A percentile compares a stretch with the other conserved stretches of the same genome.
phyloP scores from a whole-genome alignment of 2,329 filamentous ascomycete genomes.

The Monilinia laxa region DNA sequence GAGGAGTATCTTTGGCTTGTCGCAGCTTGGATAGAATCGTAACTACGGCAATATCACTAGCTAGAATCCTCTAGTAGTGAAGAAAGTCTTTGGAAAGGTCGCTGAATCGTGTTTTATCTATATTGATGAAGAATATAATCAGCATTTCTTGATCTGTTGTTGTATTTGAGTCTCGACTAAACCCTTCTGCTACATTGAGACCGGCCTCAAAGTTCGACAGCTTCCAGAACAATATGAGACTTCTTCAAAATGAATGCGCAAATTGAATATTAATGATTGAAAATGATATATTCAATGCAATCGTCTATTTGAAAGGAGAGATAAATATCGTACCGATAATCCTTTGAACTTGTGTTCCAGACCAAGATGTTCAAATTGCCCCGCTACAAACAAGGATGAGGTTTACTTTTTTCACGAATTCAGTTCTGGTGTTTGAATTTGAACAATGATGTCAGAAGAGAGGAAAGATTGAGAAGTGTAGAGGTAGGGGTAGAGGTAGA shows the following conservation, averaged over 20 bases:
- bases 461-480: neutral
- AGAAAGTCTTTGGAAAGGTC: neutral
- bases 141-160: neutral
- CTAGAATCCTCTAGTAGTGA: neutral
- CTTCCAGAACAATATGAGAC: conserved; percentile 26
- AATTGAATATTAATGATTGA: neutral
- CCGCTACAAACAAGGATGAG: conserved; percentile 22
- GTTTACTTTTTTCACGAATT: conserved; percentile 5
- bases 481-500: neutral
- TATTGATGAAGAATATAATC: neutral
- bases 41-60: neutral
- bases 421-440: neutral
- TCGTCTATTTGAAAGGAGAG: neutral
- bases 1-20: conserved; percentile 27
- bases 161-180: neutral
- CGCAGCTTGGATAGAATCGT: conserved; percentile 32
- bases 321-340: conserved; percentile 16
- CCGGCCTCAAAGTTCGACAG: conserved; percentile 13
- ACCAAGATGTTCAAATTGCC: conserved; percentile 17
- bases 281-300: neutral
- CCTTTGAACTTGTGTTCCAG: conserved; percentile 17
- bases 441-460: neutral
- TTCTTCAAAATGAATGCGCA: neutral
- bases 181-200: neutral
- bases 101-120: conserved; percentile 1